Base-by-base conservation (phyloP, 441 rosid genomes). In the Jatropha podagrica region DNA sequence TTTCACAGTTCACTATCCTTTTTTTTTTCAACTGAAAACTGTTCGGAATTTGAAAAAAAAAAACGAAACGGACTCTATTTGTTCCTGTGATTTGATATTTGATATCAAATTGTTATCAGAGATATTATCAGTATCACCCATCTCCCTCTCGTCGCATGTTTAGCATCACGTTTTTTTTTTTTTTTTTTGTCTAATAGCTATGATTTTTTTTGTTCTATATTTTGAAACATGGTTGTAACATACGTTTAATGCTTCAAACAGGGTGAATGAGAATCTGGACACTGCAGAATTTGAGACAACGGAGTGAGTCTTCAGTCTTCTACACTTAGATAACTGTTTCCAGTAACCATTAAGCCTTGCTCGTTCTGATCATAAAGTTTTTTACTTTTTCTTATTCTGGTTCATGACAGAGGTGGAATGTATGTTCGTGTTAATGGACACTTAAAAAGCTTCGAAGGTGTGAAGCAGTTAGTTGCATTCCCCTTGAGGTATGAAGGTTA, bases 361-460 rank as follows among this genome's bases (percentile, higher is more conserved):
- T 65, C 66, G n/a, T 58, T 7, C 14, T 17, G 18, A 11, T 12
- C 37, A 32, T 12, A 10, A 8, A 17, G 40, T 41, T 2, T 51
- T 51, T 51, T 51, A n/a, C 72, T 26, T 74, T 62, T 69, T n/a
- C 61, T 72, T 17, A 64, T 58, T 74, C 64, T 18, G 48, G 66
- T 83, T 51, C 78, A 67, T 74, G 69, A 66, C 74, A 93, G 98
- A n/a, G 96, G 92, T 76, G 92, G 88, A 70, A 85, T 80, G 52
- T 95, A 93, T 76, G 95, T 88, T 72, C 92, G 98, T 46, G 81
- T 92, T 32, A 87, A 84, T 84, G 99, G 99, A 67, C 91, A 86
- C 81, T 71, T 93, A 85, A 90, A 85, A 83, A 88, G 86, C 69
- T 87, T 89, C 76, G 96, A 89, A 80, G 91, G 94, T 10, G 80